Percentiles rank a stretch among this genome's conserved stretches.
Evolutionary conservation across 1,284 basidiomycete species (phyloP).

Genomic region (Melampsora allii-populina): DNA sequence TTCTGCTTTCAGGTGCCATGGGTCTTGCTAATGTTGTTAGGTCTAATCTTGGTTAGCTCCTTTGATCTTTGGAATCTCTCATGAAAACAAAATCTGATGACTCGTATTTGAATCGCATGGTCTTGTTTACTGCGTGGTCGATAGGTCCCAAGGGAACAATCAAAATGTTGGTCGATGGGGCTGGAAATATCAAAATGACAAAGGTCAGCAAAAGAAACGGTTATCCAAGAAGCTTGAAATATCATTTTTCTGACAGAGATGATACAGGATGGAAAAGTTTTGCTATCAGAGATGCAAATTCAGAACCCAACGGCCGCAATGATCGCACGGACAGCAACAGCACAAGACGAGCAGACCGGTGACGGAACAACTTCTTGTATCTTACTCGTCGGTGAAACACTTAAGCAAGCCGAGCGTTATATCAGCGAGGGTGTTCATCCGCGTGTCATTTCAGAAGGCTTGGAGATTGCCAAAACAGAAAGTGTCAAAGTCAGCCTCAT

Average conservation of each 20-base stretch:
- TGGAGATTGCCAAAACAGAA: conserved; percentile 96
- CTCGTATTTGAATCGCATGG: conserved; percentile 22
- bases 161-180: conserved; percentile 99
- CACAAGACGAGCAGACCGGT: conserved; percentile 98
- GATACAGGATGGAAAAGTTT: conserved; percentile 78
- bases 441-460: conserved; percentile 89
- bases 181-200: conserved; percentile 99
- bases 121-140: conserved; percentile 30
- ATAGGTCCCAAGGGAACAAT: conserved; percentile 88
- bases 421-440: conserved; percentile 98
- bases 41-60: conserved; percentile 75
- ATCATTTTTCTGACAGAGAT: neutral
- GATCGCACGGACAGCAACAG: conserved; percentile 97
- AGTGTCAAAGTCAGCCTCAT: conserved; percentile 66
- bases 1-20: conserved; percentile 54
- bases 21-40: conserved; percentile 96
- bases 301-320: conserved; percentile 98
- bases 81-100: neutral
- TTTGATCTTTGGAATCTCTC: neutral
- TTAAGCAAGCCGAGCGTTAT: conserved; percentile 97
- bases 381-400: conserved; percentile 89
- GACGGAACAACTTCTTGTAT: conserved; percentile 99
- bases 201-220: conserved; percentile 59
- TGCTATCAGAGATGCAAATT: conserved; percentile 99
- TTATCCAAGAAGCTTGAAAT: neutral